Evolutionary conservation across 805 yeast genomes (phyloP).

Genomic region (Metschnikowia dekortorum): DNA sequence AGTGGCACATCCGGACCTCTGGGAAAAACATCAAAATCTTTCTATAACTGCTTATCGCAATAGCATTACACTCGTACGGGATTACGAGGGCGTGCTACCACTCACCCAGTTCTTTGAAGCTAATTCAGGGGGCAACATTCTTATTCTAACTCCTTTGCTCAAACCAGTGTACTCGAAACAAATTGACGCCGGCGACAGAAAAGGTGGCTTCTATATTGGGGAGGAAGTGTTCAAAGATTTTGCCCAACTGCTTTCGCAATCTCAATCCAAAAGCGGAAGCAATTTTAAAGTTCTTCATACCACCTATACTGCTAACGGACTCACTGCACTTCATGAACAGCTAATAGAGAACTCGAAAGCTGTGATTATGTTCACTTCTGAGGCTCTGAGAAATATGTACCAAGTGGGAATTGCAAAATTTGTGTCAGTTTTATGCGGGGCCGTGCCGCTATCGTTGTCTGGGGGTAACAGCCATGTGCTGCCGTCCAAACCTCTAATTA

Average conservation of each 20-base stretch:
- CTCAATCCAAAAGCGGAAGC: slow-evolving; percentile 23
- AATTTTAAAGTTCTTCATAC: slow-evolving; percentile 50
- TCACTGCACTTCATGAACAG: slow-evolving; percentile 51
- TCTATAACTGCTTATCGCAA: slow-evolving; percentile 45
- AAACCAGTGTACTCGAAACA: slow-evolving; percentile 30
- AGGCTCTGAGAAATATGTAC: slow-evolving; percentile 55
- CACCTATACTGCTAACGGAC: slow-evolving; percentile 53
- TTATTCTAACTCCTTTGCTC: slow-evolving; percentile 36
- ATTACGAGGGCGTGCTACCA: slow-evolving; percentile 48
- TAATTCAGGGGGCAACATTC: slow-evolving; percentile 24
- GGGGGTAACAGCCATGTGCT: slow-evolving; percentile 21
- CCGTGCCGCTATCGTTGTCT: slow-evolving; percentile 26
- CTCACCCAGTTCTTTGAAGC: slow-evolving; percentile 36
- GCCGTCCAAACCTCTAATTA: slow-evolving; percentile 47
- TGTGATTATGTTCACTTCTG: slow-evolving; percentile 52
- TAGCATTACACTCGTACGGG: slow-evolving; percentile 52
- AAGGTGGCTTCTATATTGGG: slow-evolving; percentile 32
- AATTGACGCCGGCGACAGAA: slow-evolving; percentile 7
- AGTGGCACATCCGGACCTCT: slow-evolving; percentile 24
- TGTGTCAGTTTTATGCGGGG: slow-evolving; percentile 51
- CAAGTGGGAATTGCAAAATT: slow-evolving; percentile 60
- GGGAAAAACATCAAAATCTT: slow-evolving; percentile 41
- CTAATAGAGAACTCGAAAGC: slow-evolving; percentile 49
- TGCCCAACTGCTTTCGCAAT: slow-evolving; percentile 41
- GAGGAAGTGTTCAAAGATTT: slow-evolving; percentile 52